phyloP scores from a whole-genome alignment of 257 asterid genomes.

The Agastache rugosa region DNA sequence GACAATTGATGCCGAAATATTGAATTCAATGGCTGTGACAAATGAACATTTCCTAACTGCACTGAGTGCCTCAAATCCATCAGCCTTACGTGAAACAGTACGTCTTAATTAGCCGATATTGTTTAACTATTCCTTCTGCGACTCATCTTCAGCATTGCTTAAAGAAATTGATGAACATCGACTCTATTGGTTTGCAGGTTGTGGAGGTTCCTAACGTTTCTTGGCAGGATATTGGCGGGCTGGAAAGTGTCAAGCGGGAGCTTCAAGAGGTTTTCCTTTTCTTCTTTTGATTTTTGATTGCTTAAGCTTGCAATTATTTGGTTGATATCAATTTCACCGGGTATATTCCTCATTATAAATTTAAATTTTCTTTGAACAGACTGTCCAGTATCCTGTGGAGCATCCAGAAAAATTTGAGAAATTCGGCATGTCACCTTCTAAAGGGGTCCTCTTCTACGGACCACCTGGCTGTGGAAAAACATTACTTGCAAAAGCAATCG shows the following conservation, averaged over 20 bases:
- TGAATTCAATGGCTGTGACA: slow-evolving; percentile 59
- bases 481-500: slow-evolving; percentile 57
- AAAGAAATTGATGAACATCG: not conserved
- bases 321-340: not conserved
- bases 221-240: slow-evolving; percentile 66
- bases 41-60: slow-evolving; percentile 59
- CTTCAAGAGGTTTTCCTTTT: slow-evolving; percentile 54
- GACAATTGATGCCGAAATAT: slow-evolving; percentile 54
- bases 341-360: not conserved
- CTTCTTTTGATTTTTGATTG: not conserved
- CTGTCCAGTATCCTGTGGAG: slow-evolving; percentile 58
- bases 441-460: slow-evolving; percentile 58
- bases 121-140: not conserved
- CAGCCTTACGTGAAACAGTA: slow-evolving; percentile 64
- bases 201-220: slow-evolving; percentile 63
- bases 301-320: not conserved
- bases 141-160: not conserved
- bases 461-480: slow-evolving; percentile 66
- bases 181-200: slow-evolving; percentile 42
- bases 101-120: not conserved
- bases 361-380: slow-evolving; percentile 15
- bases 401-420: slow-evolving; percentile 57
- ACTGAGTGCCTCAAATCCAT: slow-evolving; percentile 51
- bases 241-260: slow-evolving; percentile 56
- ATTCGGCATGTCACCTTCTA: slow-evolving; percentile 59